Evolutionary conservation across 345 rosid genomes (phyloP).

Genomic region (Salix suchowensis): DNA sequence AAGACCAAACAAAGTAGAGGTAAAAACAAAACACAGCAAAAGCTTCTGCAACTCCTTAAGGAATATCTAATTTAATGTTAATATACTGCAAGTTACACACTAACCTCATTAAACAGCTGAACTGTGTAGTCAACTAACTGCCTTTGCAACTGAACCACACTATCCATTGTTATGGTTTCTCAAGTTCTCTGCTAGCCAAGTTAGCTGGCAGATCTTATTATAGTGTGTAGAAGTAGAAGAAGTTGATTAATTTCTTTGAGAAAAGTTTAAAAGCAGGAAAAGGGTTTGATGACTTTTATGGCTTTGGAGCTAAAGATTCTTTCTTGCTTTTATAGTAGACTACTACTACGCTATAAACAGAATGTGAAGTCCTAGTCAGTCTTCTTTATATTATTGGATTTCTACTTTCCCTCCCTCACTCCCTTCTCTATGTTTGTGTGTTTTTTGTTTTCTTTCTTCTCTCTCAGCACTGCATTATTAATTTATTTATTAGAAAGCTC

Average conservation of each 20-base stretch:
- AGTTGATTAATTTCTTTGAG: not conserved
- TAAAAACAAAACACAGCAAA: not conserved
- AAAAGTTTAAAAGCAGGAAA: slow-evolving; percentile 8
- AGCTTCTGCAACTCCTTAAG: not conserved
- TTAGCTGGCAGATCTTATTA: slow-evolving; percentile 25
- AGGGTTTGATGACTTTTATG: slow-evolving; percentile 9
- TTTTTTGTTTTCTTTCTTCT: not conserved
- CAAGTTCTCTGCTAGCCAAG: not conserved
- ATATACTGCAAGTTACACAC: not conserved
- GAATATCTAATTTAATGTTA: not conserved
- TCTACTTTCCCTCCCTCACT: slow-evolving; percentile 1
- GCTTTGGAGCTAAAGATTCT: slow-evolving; percentile 24
- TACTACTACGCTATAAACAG: not conserved
- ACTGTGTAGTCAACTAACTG: slow-evolving; percentile 43
- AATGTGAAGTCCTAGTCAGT: slow-evolving; percentile 17
- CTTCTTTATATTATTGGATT: not conserved
- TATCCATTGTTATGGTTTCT: slow-evolving; percentile 36
- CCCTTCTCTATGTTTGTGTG: not conserved
- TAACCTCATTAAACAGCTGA: slow-evolving; percentile 52
- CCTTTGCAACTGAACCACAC: slow-evolving; percentile 40
- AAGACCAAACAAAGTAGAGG: not conserved
- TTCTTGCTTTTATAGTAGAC: slow-evolving; percentile 17
- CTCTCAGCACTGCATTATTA: not conserved
- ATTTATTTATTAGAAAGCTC: not conserved
- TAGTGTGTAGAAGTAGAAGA: not conserved